Conservation (phyloP, 2,329 filamentous ascomycete genomes). For the Fusarium napiforme region DNA sequence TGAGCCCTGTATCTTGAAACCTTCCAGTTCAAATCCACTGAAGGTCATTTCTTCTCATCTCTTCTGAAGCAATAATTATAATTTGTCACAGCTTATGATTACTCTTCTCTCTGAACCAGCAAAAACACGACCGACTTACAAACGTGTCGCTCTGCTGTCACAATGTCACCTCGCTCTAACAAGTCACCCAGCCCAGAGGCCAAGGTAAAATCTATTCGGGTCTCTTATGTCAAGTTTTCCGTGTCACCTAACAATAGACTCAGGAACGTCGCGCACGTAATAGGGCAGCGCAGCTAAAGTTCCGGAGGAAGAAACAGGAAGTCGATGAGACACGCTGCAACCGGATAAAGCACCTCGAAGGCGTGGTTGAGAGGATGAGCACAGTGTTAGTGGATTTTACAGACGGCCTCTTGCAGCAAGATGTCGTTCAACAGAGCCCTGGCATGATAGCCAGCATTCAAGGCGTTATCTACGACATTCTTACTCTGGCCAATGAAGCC, state of each 20-base stretch:
- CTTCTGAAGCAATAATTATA: too few relatives aligned
- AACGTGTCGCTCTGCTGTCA: neutral
- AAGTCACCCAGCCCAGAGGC: neutral
- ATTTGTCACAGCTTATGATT: neutral
- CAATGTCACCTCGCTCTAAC: neutral
- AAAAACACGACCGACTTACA: neutral
- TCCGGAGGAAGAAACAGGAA: neutral
- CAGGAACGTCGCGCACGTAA: constrained; percentile 2
- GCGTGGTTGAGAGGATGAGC: constrained; percentile 3
- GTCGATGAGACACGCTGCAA: neutral
- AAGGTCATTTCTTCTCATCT: accelerated
- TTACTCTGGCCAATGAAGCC: neutral
- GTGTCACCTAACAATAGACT: neutral
- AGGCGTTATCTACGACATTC: neutral
- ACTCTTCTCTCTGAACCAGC: too few relatives aligned
- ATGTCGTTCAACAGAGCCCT: neutral
- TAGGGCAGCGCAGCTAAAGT: neutral
- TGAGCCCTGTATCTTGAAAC: neutral
- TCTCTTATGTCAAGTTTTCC: neutral
- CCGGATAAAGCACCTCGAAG: neutral
- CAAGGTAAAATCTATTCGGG: neutral
- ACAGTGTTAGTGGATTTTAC: neutral
- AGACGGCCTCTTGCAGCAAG: neutral
- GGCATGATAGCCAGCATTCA: neutral
- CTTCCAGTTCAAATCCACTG: neutral